phyloP scores from a whole-genome alignment of 2,329 filamentous ascomycete genomes.

The Ophiocordyceps australis region DNA sequence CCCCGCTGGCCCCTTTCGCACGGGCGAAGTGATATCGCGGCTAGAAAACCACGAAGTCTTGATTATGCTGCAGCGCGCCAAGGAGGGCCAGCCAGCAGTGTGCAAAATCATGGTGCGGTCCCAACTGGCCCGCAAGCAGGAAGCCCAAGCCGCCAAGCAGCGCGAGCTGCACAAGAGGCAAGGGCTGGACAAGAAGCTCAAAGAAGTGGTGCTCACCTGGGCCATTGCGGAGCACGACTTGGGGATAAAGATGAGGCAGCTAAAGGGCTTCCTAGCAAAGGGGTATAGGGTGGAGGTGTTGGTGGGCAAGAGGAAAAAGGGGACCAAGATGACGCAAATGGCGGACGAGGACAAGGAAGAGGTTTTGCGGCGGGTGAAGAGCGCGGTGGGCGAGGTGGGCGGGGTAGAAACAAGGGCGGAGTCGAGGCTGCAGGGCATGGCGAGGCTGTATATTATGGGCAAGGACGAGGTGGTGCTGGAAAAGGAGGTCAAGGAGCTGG shows the following conservation, averaged over 20 bases:
- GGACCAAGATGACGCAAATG: too few species aligned
- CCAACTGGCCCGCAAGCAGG: conserved; percentile 21
- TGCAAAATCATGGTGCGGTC: conserved; percentile 51
- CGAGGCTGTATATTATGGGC: conserved; percentile 8
- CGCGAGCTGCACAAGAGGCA: conserved; percentile 17
- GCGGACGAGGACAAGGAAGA: too few species aligned
- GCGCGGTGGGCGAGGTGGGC: too few species aligned
- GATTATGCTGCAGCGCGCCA: conserved; percentile 16
- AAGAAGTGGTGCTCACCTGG: conserved; percentile 86
- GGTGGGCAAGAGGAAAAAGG: conserved; percentile 43
- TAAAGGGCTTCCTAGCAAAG: conserved; percentile 52
- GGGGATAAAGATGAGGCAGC: conserved; percentile 46
- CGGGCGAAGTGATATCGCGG: conserved; percentile 19
- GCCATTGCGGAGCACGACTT: conserved; percentile 63
- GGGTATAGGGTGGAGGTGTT: conserved; percentile 60
- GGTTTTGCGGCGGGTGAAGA: too few species aligned
- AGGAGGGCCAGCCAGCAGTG: conserved; percentile 26
- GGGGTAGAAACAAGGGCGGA: too few species aligned
- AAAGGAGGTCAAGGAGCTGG: conserved; percentile 25
- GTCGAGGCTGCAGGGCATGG: too few species aligned
- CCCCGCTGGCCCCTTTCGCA: conserved; percentile 18
- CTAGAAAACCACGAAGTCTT: conserved; percentile 18
- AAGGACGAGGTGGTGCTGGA: conserved; percentile 39
- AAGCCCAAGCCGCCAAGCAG: conserved; percentile 21
- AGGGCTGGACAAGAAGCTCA: conserved; percentile 32